Evolutionary conservation across 129 eudicot species (phyloP), one percentile per base, ranked within the genome.

Genomic region (Flaveria bidentis): DNA sequence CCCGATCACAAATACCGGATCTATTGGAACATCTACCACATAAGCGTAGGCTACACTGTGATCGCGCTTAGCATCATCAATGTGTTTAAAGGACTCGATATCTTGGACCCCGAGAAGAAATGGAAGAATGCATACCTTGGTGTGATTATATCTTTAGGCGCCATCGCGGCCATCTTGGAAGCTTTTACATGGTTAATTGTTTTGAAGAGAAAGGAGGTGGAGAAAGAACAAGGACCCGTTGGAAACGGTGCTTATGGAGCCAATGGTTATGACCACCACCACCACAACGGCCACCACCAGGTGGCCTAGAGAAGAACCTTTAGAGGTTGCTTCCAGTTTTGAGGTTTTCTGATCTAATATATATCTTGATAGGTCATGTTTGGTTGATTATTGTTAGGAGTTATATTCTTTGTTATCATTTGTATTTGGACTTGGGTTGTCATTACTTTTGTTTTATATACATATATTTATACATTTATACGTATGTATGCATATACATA

Each of bases 1-100:
- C 93, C 93, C 20, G 97, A 93, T 44, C 86, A 93, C 93, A 88
- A 89, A 74, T 88, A 72, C 88, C 88, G 98, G 76, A 45, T 84
- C 4, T 88, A 88, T 81, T 88, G 97, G 98, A 93, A 91, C 88
- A 63, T 91, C 53, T 91, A 88, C 91, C 97, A 93, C 63, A 82
- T 41, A 14, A 16, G 74, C 4, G 33, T 81, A 17, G 97, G 98
- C 10, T 93, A 93, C 74, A 13, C 84, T 6, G 88, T 88, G 57
- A 82, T 93, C 30, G 15, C 67, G 2, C 85, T 93, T 13, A 87
- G 90, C 75, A 86, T 90, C n/a, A 61, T 62, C 13, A 93, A 91
- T 76, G 78, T 93, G 16, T 91, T 82, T 69, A 77, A 91, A 69
- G 98, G 97, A 10, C 77, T 93, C 49, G 88, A 90, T 26, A 87